A percentile compares a stretch with the other conserved stretches of the same genome.
Evolutionary conservation across 257 asterid species (phyloP).

Genomic region (Verbascum thapsus): DNA sequence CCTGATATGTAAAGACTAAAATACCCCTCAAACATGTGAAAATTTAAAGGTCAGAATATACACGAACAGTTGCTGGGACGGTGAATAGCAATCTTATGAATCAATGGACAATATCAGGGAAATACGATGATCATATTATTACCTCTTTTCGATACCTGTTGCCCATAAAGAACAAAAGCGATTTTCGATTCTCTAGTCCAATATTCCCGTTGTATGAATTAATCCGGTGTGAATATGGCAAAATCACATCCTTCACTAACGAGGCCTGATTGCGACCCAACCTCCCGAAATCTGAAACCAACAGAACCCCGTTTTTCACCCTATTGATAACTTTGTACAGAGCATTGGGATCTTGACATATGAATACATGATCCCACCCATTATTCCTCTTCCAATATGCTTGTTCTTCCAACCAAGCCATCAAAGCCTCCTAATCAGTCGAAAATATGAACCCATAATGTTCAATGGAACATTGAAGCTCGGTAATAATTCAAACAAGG

Average conservation of each 20-base stretch:
- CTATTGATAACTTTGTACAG: constrained; percentile 77
- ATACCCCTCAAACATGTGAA: not conserved
- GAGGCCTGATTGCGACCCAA: constrained; percentile 81
- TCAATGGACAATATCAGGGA: not conserved
- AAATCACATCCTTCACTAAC: constrained; percentile 83
- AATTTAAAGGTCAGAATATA: not conserved
- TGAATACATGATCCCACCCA: constrained; percentile 95
- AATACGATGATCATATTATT: constrained; percentile 57
- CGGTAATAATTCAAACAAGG: no score
- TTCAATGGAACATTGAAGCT: no score
- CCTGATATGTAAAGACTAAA: no score
- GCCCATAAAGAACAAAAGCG: constrained; percentile 94
- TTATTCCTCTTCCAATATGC: constrained; percentile 87
- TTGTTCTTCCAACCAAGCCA: constrained; percentile 89
- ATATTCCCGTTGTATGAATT: constrained; percentile 75
- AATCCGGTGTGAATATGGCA: constrained; percentile 92
- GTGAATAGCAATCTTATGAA: constrained; percentile 15
- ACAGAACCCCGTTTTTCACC: constrained; percentile 83
- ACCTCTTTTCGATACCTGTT: constrained; percentile 96
- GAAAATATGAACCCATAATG: constrained; percentile 17
- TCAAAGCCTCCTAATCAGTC: constrained; percentile 75
- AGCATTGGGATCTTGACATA: constrained; percentile 99
- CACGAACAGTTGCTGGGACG: not conserved
- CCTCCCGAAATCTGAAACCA: constrained; percentile 99
- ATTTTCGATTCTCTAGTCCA: constrained; percentile 72